phyloP scores from a whole-genome alignment of 2,329 filamentous ascomycete species.

The Cercospora beticola region DNA sequence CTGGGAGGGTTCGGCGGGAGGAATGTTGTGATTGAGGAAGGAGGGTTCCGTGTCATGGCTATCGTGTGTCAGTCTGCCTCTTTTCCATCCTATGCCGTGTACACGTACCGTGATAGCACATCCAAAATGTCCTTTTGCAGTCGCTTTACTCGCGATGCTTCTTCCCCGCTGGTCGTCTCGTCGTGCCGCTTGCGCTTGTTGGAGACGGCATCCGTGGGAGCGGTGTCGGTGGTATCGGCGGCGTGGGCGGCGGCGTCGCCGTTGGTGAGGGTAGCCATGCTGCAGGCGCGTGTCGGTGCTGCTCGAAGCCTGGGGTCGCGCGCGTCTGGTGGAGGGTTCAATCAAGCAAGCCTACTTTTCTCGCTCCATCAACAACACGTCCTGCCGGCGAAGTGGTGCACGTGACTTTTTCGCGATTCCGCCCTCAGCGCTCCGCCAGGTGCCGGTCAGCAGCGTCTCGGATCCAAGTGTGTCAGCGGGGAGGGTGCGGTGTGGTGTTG shows the following conservation, averaged over 20 bases:
- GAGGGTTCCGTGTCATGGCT: constrained; percentile 47
- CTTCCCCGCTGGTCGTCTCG: constrained; percentile 37
- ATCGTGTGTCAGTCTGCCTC: constrained; percentile 17
- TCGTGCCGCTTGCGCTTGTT: constrained; percentile 49
- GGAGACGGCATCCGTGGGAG: constrained; percentile 13
- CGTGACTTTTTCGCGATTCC: not conserved
- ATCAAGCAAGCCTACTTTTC: constrained; percentile 1
- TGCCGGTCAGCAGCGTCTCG: not conserved
- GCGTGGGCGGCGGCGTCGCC: constrained; percentile 12
- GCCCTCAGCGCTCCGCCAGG: not conserved
- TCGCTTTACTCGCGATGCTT: constrained; percentile 31
- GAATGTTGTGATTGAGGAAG: constrained; percentile 44
- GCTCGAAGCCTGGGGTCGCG: constrained; percentile 10
- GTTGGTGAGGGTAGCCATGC: constrained; percentile 24
- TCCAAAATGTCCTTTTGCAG: constrained; percentile 44
- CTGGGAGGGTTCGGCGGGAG: constrained; percentile 43
- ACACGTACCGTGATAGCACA: constrained; percentile 44
- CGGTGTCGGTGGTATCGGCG: constrained; percentile 7
- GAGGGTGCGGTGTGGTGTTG: not conserved
- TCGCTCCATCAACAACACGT: constrained; percentile 2
- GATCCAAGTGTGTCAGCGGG: not conserved
- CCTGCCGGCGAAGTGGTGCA: not conserved
- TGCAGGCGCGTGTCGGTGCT: constrained; percentile 20
- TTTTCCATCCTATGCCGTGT: not conserved
- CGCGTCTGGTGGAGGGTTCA: constrained; percentile 9